Evolutionary conservation across 345 rosid genomes (phyloP).

Genomic region (Gossypium herbaceum): DNA sequence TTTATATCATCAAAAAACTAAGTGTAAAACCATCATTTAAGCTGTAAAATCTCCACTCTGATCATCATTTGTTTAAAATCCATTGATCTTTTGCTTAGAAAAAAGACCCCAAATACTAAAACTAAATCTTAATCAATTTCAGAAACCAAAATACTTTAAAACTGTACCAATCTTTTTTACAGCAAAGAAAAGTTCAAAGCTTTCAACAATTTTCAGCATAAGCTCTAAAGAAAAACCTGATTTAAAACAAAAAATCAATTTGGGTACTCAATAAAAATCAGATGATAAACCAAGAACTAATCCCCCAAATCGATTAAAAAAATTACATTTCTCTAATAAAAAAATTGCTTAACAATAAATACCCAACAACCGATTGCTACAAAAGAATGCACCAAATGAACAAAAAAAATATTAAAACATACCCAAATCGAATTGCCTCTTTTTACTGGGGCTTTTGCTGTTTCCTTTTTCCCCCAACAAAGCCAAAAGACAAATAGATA

Average conservation of each 20-base stretch:
- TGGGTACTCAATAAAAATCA: not conserved
- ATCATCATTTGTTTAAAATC: not conserved
- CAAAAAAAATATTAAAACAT: not conserved
- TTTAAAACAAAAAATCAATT: conserved; percentile 11
- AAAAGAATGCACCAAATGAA: conserved; percentile 25
- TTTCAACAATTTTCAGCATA: not conserved
- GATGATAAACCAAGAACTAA: conserved; percentile 15
- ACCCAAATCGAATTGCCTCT: conserved; percentile 13
- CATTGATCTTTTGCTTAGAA: not conserved
- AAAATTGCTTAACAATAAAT: conserved; percentile 8
- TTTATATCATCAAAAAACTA: conserved; percentile 13
- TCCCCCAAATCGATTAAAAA: not conserved
- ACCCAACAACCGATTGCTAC: conserved; percentile 19
- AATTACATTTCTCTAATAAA: not conserved
- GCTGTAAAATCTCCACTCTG: not conserved
- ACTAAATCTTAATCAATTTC: conserved; percentile 5
- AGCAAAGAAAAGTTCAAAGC: not conserved
- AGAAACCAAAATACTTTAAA: not conserved
- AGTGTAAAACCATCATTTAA: conserved; percentile 1
- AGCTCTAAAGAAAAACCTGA: not conserved
- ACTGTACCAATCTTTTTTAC: not conserved
- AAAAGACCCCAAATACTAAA: not conserved
- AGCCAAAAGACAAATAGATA: conserved; percentile 13
- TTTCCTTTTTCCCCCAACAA: not conserved
- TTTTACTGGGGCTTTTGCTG: not conserved